Evolutionary conservation across 345 rosid genomes (phyloP), one percentile per base, ranked within the genome.

Genomic region (Combretum micranthum): DNA sequence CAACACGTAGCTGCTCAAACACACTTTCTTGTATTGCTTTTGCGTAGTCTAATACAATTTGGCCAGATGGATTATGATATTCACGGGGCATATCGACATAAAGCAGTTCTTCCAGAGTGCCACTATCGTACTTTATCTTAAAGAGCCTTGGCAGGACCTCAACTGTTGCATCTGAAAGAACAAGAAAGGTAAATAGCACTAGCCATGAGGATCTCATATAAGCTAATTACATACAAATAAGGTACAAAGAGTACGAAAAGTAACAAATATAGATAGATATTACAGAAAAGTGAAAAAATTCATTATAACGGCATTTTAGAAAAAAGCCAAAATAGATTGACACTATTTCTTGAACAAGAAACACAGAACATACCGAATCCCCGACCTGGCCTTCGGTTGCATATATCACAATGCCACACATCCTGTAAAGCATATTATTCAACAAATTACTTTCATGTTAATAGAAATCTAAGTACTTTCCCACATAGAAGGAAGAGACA

Each of bases 361-460:
- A 22, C 13, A 12, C 37, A 39, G 32, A 47, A 42, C 94, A 50
- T 83, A 93, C 99, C 99, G 72, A 93, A 89, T 49, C 99, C 99
- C 68, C 99, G 91, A 55, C 99, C 99, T 18, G 99, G 97, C 81
- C 85, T 89, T 61, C 90, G 83, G 69, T 83, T 89, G 69, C 99
- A 93, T 65, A 93, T 89, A 69, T 89, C 99, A 75, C 97, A 93
- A 70, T 89, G 97, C 99, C 99, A 93, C 63, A 81, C 92, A 68
- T 89, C 99, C 97, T 93, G 86, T 70, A 79, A 59, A 64, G 11
- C 49, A 60, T 20, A n/a, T 61, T 22, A 48, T 17, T 56, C 46
- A 19, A n/a, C 47, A 60, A 39, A 18, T 53, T 64, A 50, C 46
- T 43, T 7, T 32, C 39, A 32, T 11, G 39, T 32, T 32, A 32